phyloP scores from a whole-genome alignment of 2,329 filamentous ascomycete species.

The Metarhizium album region DNA sequence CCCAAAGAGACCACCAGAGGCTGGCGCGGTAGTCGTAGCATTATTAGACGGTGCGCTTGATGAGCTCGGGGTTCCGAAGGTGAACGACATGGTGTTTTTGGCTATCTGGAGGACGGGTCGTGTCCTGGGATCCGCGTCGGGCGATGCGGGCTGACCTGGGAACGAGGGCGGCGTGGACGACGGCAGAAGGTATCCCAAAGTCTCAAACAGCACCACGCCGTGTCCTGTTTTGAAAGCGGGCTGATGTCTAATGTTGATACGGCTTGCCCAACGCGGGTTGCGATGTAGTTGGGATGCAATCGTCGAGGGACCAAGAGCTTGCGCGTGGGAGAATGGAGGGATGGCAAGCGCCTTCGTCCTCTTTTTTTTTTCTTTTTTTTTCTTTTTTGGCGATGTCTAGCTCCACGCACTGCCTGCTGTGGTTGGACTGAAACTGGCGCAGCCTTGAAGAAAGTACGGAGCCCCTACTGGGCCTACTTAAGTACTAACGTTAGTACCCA shows the following conservation, averaged over 20 bases:
- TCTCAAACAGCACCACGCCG: constrained; percentile 8
- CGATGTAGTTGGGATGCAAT: constrained; percentile 1
- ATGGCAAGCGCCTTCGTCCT: too few species aligned
- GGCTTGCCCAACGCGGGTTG: background rate
- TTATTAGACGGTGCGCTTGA: constrained; percentile 22
- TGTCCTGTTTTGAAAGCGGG: background rate
- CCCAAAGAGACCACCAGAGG: constrained; percentile 32
- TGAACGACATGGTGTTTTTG: constrained; percentile 27
- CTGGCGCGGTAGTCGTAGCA: constrained; percentile 26
- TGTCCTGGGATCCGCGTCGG: background rate
- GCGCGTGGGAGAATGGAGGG: background rate
- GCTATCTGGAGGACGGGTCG: background rate
- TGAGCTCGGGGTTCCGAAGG: constrained; percentile 24
- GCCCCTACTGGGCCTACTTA: too few species aligned
- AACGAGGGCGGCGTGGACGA: background rate
- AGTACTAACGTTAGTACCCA: background rate
- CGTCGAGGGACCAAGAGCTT: constrained; percentile 3
- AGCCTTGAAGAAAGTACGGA: background rate
- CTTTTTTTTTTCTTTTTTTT: too few species aligned
- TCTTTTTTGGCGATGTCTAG: constrained; percentile 5
- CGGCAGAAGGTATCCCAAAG: background rate
- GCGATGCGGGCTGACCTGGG: background rate
- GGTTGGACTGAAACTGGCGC: background rate
- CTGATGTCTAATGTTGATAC: background rate
- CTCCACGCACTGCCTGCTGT: constrained; percentile 4